Base-by-base conservation (phyloP, 331 rosid genomes). In the Dryas integrifolia region DNA sequence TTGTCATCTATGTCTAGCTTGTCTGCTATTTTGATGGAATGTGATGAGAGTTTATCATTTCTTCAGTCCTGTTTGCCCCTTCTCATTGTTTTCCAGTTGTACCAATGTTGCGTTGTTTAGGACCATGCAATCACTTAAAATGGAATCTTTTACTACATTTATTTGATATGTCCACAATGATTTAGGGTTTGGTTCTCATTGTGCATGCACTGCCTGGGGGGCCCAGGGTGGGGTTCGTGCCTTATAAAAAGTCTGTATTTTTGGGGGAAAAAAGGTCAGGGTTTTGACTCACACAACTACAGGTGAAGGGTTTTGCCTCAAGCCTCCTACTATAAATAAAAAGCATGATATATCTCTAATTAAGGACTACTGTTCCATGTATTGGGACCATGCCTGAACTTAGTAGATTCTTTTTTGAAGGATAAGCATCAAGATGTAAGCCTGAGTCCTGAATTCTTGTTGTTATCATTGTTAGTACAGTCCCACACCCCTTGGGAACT, bases 1-100 rank as follows among this genome's bases (percentile, higher is more conserved):
- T 47, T 16, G 13, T 80, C 65, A 35, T 76, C 56, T 76, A 46
- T 53, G 39, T 65, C 49, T 58, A 63, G 61, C 49, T 48, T 52
- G 71, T 14, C 30, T 14, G n/a, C 62, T 58, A 30, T 24, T 48
- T 70, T 44, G 24, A 24, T 57, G 59, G 44, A 45, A 24, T 24
- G 5, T 13, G 49, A 26, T 18, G 8, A 13, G 61, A 16, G 47
- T 11, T 38, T 7, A n/a, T 35, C 30, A 50, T 67, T 30, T 6
- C 7, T 50, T 9, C 12, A 35, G 14, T 21, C 9, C 46, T 49
- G 30, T 67, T 13, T 13, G 47, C 11, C 50, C 51, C 41, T 48
- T 64, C 69, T 46, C 53, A 18, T 44, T 46, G 18, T 21, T 45
- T 45, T 11, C 2, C 53, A 65, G 56, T 30, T 65, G 39, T 44